Conservation (phyloP, 169 alveolate genomes). For the Plasmodium cynomolgi region DNA sequence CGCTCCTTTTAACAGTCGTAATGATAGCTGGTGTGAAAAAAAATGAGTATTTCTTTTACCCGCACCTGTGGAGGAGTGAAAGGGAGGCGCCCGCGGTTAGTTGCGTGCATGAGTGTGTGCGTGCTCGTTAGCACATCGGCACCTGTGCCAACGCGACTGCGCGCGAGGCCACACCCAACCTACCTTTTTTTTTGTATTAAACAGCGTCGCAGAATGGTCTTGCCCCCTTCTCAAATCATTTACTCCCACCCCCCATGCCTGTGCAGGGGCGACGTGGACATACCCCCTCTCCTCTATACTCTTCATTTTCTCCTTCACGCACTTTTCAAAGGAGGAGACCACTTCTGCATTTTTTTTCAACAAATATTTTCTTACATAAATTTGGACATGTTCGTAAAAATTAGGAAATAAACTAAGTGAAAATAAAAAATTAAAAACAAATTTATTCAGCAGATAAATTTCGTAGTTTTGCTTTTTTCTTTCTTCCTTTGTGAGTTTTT, state of each 20-base stretch:
- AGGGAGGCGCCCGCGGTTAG: not conserved
- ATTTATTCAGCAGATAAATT: constrained; percentile 32
- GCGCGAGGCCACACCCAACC: not conserved
- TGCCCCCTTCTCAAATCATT: not conserved
- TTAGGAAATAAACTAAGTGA: constrained; percentile 30
- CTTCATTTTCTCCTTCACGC: constrained; percentile 16
- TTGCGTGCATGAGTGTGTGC: not conserved
- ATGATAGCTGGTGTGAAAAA: constrained; percentile 37
- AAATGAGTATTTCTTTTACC: constrained; percentile 30
- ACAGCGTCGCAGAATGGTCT: not conserved
- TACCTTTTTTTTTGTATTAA: constrained; percentile 38
- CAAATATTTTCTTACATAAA: constrained; percentile 50
- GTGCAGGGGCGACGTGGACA: not conserved
- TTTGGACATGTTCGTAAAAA: constrained; percentile 45
- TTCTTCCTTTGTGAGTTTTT: not conserved
- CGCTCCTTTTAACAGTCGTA: constrained; percentile 13
- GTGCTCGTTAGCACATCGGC: not conserved
- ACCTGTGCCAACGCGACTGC: not conserved
- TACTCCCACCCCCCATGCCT: not conserved
- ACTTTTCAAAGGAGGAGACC: constrained; percentile 21
- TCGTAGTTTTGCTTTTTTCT: constrained; percentile 16
- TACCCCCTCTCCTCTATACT: not conserved
- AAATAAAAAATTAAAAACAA: constrained; percentile 32
- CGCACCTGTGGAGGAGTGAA: constrained; percentile 15
- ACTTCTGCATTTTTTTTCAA: constrained; percentile 12